Conservation (phyloP, 768 basidiomycete species). For the Agrocybe chaxingu region DNA sequence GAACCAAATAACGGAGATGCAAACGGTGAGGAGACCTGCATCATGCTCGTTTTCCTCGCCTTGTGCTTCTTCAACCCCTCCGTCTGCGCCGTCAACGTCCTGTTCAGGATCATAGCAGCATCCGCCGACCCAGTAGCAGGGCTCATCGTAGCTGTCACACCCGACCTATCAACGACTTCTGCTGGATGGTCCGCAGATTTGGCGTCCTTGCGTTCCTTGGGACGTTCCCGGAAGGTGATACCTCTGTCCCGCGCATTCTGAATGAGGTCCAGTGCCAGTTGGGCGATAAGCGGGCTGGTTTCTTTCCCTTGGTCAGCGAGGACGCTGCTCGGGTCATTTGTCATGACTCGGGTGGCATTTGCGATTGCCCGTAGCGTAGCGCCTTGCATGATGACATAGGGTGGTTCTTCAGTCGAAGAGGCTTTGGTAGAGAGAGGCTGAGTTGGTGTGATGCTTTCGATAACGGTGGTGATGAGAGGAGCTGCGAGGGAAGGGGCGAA, state of each 20-base stretch:
- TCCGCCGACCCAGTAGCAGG: slow-evolving; percentile 24
- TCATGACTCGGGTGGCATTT: slow-evolving; percentile 87
- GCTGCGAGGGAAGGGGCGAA: slow-evolving; percentile 40
- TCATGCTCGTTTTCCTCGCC: slow-evolving; percentile 30
- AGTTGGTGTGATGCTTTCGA: slow-evolving; percentile 25
- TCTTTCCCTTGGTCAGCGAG: slow-evolving; percentile 69
- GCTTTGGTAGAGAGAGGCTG: slow-evolving; percentile 17
- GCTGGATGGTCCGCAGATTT: slow-evolving; percentile 17
- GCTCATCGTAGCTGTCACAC: slow-evolving; percentile 42
- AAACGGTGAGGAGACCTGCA: slow-evolving; percentile 36
- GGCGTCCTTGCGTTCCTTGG: slow-evolving; percentile 43
- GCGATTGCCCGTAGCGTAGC: slow-evolving; percentile 71
- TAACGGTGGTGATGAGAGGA: slow-evolving; percentile 40
- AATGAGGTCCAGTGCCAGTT: slow-evolving; percentile 66
- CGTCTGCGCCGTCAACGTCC: slow-evolving; percentile 37
- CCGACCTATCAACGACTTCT: slow-evolving; percentile 24
- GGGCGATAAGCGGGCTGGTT: slow-evolving; percentile 55
- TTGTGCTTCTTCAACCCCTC: slow-evolving; percentile 25
- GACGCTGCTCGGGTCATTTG: slow-evolving; percentile 69
- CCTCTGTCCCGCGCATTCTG: slow-evolving; percentile 64
- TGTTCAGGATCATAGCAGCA: slow-evolving; percentile 32
- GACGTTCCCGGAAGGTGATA: slow-evolving; percentile 44
- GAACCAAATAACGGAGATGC: slow-evolving; percentile 61
- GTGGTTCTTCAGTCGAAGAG: slow-evolving; percentile 22
- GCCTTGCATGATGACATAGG: slow-evolving; percentile 46